Evolutionary conservation across 345 rosid species (phyloP).

Genomic region (Gossypium ekmanianum): DNA sequence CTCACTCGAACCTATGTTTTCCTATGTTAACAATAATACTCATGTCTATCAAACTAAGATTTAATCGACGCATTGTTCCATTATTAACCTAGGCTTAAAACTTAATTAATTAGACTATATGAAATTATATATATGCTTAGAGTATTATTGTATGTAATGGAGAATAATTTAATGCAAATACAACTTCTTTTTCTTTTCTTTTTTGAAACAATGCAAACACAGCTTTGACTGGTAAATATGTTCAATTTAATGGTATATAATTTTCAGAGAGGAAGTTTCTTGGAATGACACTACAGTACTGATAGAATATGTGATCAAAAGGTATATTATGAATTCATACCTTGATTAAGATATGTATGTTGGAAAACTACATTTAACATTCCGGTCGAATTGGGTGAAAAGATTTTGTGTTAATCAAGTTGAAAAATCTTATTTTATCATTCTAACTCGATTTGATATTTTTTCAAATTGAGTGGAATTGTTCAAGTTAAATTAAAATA

Average conservation of each 20-base stretch:
- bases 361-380: neutral
- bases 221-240: no score
- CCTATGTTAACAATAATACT: no score
- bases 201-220: no score
- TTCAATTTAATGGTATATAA: neutral
- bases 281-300: conserved; percentile 15
- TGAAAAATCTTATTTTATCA: no score
- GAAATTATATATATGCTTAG: neutral
- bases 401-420: fast-evolving
- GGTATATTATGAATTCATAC: neutral
- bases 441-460: no score
- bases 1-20: fast-evolving
- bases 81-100: neutral
- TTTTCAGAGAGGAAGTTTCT: neutral
- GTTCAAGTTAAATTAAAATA: no score
- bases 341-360: neutral
- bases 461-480: no score
- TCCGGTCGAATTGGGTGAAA: fast-evolving
- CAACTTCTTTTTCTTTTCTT: no score
- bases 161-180: no score
- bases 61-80: neutral
- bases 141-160: neutral
- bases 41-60: no score
- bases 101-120: neutral
- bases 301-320: neutral